Evolutionary conservation across 495 filamentous ascomycete species (phyloP).

Genomic region (Corynascus novoguineensis): DNA sequence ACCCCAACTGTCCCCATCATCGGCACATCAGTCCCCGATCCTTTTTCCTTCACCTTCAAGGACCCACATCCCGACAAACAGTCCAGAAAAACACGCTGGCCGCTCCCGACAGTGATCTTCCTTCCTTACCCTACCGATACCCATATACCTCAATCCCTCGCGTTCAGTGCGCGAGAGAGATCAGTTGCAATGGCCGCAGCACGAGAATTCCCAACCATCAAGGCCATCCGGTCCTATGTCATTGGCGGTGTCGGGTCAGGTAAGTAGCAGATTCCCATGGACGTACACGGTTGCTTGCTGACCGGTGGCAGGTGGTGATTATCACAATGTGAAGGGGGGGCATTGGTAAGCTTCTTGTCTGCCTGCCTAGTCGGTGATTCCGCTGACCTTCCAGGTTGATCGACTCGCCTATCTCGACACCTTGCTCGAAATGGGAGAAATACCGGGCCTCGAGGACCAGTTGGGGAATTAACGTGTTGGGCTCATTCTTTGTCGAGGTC

Average conservation of each 20-base stretch:
- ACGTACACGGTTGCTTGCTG: neutral
- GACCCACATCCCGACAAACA: neutral
- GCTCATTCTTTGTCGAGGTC: conserved; percentile 90
- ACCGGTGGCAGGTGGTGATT: conserved; percentile 59
- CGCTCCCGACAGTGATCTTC: neutral
- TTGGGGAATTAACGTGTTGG: conserved; percentile 93
- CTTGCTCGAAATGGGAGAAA: conserved; percentile 81
- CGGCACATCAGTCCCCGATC: conserved; percentile 25
- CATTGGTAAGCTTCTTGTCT: conserved; percentile 57
- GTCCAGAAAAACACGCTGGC: neutral
- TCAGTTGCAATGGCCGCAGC: conserved; percentile 37
- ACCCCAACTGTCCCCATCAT: conserved; percentile 3
- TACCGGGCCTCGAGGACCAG: conserved; percentile 82
- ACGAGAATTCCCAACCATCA: conserved; percentile 64
- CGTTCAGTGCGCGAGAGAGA: neutral
- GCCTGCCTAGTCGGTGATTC: neutral
- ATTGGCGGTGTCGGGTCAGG: conserved; percentile 81
- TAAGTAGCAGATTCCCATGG: neutral
- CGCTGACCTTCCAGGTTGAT: conserved; percentile 55
- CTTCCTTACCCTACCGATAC: neutral
- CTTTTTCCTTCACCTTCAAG: neutral
- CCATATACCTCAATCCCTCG: neutral
- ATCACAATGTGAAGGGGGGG: conserved; percentile 90
- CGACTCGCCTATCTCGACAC: conserved; percentile 84
- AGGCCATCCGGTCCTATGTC: conserved; percentile 72